phyloP scores from a whole-genome alignment of 768 basidiomycete genomes.

The Russula olivacea region DNA sequence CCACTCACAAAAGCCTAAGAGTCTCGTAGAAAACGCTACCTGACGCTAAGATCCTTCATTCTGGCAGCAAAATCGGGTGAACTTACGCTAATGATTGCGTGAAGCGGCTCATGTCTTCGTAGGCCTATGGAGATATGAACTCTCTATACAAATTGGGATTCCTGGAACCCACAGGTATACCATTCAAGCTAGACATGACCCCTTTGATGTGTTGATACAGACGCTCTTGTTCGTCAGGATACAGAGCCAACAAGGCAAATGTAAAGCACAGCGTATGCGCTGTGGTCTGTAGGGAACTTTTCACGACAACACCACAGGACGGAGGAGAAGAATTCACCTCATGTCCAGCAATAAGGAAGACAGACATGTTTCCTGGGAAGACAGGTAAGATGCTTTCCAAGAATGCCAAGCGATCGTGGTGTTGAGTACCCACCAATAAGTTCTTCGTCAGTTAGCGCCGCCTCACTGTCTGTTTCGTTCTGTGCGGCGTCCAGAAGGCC shows the following conservation, averaged over 20 bases:
- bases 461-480: slow-evolving; percentile 16
- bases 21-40: slow-evolving; percentile 48
- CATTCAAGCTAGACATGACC: slow-evolving; percentile 29
- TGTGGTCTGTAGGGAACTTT: slow-evolving; percentile 31
- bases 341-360: slow-evolving; percentile 34
- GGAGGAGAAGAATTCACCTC: slow-evolving; percentile 24
- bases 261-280: slow-evolving; percentile 36
- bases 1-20: slow-evolving; percentile 36
- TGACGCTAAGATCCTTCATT: not conserved
- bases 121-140: slow-evolving; percentile 12
- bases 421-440: slow-evolving; percentile 15
- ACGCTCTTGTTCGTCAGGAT: slow-evolving; percentile 39
- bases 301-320: not conserved
- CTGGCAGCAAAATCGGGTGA: not conserved
- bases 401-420: no score
- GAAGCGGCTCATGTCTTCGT: slow-evolving; percentile 26
- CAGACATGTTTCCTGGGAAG: slow-evolving; percentile 28
- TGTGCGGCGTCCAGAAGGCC: slow-evolving; percentile 27
- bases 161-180: not conserved
- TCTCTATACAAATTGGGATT: not conserved
- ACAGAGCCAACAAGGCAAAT: slow-evolving; percentile 39
- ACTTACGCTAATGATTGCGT: slow-evolving; percentile 26
- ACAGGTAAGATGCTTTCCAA: not conserved
- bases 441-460: slow-evolving; percentile 25
- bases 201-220: slow-evolving; percentile 34